phyloP scores from a whole-genome alignment of 176 grass and related monocot species.

The Cenchrus purpureus region DNA sequence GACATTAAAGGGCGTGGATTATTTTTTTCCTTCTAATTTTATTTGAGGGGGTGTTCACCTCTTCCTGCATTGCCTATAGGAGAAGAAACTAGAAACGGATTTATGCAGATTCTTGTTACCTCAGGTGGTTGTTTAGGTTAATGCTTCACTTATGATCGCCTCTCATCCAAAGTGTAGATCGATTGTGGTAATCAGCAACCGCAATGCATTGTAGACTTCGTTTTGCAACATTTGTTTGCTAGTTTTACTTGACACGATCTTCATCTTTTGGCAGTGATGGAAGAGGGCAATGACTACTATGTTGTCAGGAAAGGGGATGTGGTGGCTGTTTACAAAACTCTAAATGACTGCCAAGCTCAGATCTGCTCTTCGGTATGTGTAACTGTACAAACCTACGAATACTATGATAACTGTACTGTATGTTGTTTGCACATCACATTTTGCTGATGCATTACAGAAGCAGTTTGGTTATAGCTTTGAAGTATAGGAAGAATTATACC shows the following conservation, averaged over 20 bases:
- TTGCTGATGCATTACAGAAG: not conserved
- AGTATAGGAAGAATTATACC: not conserved
- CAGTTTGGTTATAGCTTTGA: not conserved
- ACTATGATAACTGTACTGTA: not conserved
- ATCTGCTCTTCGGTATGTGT: slow-evolving; percentile 56
- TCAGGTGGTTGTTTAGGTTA: not conserved
- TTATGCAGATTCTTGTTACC: not conserved
- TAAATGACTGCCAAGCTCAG: slow-evolving; percentile 61
- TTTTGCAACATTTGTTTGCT: not conserved
- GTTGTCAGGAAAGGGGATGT: slow-evolving; percentile 54
- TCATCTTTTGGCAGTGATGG: slow-evolving; percentile 42
- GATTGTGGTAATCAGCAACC: not conserved
- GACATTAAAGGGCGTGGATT: not conserved
- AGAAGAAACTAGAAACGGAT: not conserved
- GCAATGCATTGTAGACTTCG: not conserved
- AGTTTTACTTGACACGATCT: not conserved
- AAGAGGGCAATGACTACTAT: slow-evolving; percentile 59
- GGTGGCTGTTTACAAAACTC: slow-evolving; percentile 46
- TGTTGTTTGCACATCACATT: not conserved
- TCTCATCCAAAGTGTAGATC: slow-evolving; percentile 3
- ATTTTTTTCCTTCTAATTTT: not conserved
- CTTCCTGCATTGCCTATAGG: not conserved
- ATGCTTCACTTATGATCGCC: not conserved
- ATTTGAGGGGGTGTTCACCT: not conserved
- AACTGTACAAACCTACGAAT: not conserved